A percentile compares a stretch with the other conserved stretches of the same genome.
Conservation (phyloP, 225 moss, liverwort and hornwort species). For the Rhytidiadelphus loreus region DNA sequence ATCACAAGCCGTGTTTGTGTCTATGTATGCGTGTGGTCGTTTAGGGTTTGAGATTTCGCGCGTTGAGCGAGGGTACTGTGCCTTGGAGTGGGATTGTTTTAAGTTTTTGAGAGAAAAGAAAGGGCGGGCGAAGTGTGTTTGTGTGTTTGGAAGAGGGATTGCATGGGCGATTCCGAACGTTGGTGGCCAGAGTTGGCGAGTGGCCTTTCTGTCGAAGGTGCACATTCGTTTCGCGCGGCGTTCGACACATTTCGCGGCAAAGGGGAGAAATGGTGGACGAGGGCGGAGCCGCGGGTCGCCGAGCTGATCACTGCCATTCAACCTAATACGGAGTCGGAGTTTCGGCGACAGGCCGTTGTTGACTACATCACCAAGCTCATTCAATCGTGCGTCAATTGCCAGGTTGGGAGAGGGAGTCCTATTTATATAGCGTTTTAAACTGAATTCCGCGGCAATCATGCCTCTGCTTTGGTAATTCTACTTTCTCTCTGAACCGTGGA, state of each 20-base stretch:
- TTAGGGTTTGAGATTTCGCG: neutral
- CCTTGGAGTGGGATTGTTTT: neutral
- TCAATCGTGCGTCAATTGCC: slow-evolving; percentile 26
- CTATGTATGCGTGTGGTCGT: neutral
- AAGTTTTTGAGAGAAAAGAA: neutral
- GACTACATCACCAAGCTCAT: slow-evolving; percentile 45
- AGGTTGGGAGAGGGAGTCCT: neutral
- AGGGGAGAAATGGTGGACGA: slow-evolving; percentile 49
- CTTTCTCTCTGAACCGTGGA: neutral
- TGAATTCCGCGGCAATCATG: neutral
- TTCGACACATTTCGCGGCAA: slow-evolving; percentile 20
- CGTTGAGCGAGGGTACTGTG: neutral
- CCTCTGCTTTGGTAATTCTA: neutral
- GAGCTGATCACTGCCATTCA: slow-evolving; percentile 47
- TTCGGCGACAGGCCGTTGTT: slow-evolving; percentile 33
- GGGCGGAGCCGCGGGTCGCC: slow-evolving; percentile 39
- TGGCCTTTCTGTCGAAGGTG: slow-evolving; percentile 34
- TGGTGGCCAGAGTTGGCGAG: slow-evolving; percentile 32
- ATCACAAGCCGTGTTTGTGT: neutral
- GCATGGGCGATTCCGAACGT: slow-evolving; percentile 69
- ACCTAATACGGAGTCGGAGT: slow-evolving; percentile 40
- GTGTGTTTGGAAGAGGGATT: slow-evolving; percentile 16
- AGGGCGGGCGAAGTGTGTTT: neutral
- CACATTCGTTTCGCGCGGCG: slow-evolving; percentile 18
- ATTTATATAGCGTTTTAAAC: too few species aligned